phyloP scores from a whole-genome alignment of 352 stramenopile genomes.

The Blastocystis sp. region DNA sequence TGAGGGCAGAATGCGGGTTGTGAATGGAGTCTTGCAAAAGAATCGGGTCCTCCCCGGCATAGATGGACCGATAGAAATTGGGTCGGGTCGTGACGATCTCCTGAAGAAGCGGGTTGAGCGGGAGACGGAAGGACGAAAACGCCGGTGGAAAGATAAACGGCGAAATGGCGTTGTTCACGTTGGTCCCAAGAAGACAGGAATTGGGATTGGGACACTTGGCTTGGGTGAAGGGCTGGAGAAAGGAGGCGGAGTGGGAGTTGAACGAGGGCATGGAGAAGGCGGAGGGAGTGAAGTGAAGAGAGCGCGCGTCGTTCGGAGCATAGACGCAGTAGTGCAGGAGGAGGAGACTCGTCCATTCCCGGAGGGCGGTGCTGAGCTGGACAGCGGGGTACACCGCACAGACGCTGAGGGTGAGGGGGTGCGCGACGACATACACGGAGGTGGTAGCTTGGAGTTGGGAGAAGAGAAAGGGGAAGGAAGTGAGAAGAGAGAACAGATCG shows the following conservation, averaged over 20 bases:
- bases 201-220: neutral
- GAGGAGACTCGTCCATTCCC: conserved; percentile 33
- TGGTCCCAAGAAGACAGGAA: neutral
- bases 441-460: conserved; percentile 3
- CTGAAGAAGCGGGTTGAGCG: conserved; percentile 44
- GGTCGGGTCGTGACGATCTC: conserved; percentile 18
- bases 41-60: conserved; percentile 48
- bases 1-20: conserved; percentile 6
- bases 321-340: conserved; percentile 67
- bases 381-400: conserved; percentile 39
- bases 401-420: neutral
- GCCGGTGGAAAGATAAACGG: neutral
- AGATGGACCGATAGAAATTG: conserved; percentile 28
- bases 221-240: neutral
- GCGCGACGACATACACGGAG: neutral
- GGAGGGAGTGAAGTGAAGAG: neutral
- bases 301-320: conserved; percentile 3
- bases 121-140: conserved; percentile 15
- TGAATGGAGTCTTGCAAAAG: neutral
- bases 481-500: conserved; percentile 18
- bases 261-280: neutral
- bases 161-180: conserved; percentile 30
- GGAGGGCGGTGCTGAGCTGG: conserved; percentile 45
- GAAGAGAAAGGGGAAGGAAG: conserved; percentile 22
- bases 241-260: neutral